Evolutionary conservation across 2,329 filamentous ascomycete species (phyloP), one percentile per base, ranked within the genome.

Genomic region (Alternaria incomplexa): DNA sequence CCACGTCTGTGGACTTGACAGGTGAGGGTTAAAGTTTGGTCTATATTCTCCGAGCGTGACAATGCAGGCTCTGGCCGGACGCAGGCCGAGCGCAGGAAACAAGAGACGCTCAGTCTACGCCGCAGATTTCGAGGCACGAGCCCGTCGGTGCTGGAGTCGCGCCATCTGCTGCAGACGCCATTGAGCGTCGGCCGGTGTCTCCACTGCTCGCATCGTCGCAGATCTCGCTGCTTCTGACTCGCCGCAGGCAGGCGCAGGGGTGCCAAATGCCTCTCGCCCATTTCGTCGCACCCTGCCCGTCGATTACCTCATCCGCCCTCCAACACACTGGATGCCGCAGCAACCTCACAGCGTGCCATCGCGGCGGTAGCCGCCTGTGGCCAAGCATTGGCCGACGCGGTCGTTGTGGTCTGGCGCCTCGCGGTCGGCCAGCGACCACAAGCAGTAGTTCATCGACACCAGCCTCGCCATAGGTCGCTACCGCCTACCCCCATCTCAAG

Each of bases 21-120:
- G 75, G 73, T 76, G 71, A 75, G 69, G 61, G 67, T 75, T 77
- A 74, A 76, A 61, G 74, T 76, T 78, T 77, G 69, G 74, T 67
- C 71, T 73, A 72, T 77, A 78, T 78, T 78, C 76, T 77, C 76
- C 76, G 77, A 77, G 58, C 63, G 71, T 64, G 72, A 76, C 72
- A 64, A 68, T 63, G 66, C 68, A 57, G 63, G 64, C 65, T 68
- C 62, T 73, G 69, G 69, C 69, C 73, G 66, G 64, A 50, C 47
- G 57, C 40, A 61, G 58, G 63, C 63, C 61, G 62, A 66, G 60
- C 69, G 68, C 48, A 68, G 67, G 69, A 73, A 73, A 70, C 69
- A 71, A 72, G 71, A 61, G 67, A 65, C 64, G 64, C 67, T 71
- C 63, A 63, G 67, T 68, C 70, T 70, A 71, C 58, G 71, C 69